Evolutionary conservation across 164 flowering plant species (phyloP), one percentile per base, ranked within the genome.

Genomic region (Vitis cinerea): DNA sequence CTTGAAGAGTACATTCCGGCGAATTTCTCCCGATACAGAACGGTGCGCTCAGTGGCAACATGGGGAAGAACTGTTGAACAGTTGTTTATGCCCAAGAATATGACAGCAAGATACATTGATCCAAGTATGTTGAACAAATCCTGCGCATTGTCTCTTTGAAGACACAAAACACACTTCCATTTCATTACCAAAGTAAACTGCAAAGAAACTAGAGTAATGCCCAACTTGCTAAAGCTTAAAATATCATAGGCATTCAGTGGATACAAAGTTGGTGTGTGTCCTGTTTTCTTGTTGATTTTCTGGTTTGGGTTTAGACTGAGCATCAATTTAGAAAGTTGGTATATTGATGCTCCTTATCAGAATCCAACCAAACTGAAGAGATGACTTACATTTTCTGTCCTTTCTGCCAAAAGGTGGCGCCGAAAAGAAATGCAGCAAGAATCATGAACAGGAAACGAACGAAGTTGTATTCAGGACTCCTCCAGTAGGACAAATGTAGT

Each of bases 1-100:
- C 59, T 55, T 19, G 87, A 75, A 14, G 85, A 80, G 71, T 86
- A 86, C 83, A 85, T 83, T 54, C 88, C 87, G 9, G 85, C 81
- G 71, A 82, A 85, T 60, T 63, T 80, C 70, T 85, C 88, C 14
- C 87, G 64, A 61, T 82, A 83, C 27, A 85, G 9, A 53, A 87
- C 81, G 9, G 64, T 69, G 14, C 87, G 80, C 61, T 87, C 85
- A 5, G 75, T 79, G 9, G 75, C 82, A 5, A 83, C 72, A 19
- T 66, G 71, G 15, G 90, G 86, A 27, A 80, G 63, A 60, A 86
- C 73, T 16, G 83, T 15, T 7, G 83, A 77, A 47, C 85, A 83
- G 60, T 80, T 81, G 75, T 64, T 75, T 63, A 84, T 63, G 9
- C 90, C 90, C 58, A 78, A 68, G 73, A 84, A 73, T 30, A 71